Conservation (phyloP, 306 rosid genomes). For the Vachellia pachyceras region DNA sequence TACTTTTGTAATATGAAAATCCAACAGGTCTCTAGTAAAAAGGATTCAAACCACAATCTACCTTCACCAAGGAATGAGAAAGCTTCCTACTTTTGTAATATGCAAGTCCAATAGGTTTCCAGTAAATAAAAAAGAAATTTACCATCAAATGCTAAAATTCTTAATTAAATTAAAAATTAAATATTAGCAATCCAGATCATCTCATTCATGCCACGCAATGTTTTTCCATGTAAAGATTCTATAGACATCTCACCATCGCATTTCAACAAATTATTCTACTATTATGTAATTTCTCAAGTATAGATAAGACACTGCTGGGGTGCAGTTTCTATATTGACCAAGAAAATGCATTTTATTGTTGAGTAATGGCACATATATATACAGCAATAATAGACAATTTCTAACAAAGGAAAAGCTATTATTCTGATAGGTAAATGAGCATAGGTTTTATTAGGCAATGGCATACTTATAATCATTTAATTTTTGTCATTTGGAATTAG, state of each 20-base stretch:
- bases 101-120: not conserved
- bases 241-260: not conserved
- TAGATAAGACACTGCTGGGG: not conserved
- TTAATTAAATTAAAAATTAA: no score
- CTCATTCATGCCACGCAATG: not conserved
- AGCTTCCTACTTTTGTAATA: not conserved
- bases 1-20: not conserved
- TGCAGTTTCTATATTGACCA: not conserved
- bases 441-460: not conserved
- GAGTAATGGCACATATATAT: not conserved
- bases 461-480: not conserved
- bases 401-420: not conserved
- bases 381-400: not conserved
- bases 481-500: not conserved
- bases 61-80: not conserved
- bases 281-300: not conserved
- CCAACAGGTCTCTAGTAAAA: not conserved
- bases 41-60: not conserved
- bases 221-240: not conserved
- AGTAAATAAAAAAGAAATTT: not conserved
- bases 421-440: not conserved
- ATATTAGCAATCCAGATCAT: not conserved
- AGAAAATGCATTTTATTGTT: not conserved
- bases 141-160: not conserved
- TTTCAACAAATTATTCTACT: slow-evolving; percentile 1